phyloP scores from a whole-genome alignment of 208 protist species.

The Trypanosoma lewisi region DNA sequence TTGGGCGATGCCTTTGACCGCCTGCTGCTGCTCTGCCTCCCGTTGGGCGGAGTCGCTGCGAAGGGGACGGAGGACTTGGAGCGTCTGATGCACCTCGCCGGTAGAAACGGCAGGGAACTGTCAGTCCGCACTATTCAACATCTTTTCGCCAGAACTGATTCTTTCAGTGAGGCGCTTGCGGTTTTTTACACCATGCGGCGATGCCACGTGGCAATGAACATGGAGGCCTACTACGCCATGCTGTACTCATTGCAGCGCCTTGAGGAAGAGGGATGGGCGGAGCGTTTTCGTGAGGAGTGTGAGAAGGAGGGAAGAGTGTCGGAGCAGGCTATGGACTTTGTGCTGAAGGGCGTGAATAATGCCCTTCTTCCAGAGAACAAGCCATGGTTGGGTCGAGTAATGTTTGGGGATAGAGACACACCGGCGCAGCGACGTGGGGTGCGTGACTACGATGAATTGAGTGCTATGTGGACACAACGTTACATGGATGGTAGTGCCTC shows the following conservation, averaged over 20 bases:
- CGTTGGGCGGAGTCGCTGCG: slow-evolving; percentile 30
- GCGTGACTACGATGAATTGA: slow-evolving; percentile 62
- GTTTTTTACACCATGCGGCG: slow-evolving; percentile 85
- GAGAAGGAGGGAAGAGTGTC: slow-evolving; percentile 35
- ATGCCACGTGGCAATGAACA: slow-evolving; percentile 85
- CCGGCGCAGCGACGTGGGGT: slow-evolving; percentile 38
- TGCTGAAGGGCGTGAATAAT: slow-evolving; percentile 75
- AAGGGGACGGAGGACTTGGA: slow-evolving; percentile 53
- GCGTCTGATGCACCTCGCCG: slow-evolving; percentile 52
- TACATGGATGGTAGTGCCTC: slow-evolving; percentile 44
- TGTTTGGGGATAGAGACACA: slow-evolving; percentile 77
- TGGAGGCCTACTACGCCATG: slow-evolving; percentile 91
- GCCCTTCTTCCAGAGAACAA: slow-evolving; percentile 89
- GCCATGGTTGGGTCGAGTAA: slow-evolving; percentile 85
- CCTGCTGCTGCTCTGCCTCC: slow-evolving; percentile 79
- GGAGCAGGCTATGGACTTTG: slow-evolving; percentile 88
- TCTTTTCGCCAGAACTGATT: slow-evolving; percentile 73
- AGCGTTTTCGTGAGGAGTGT: slow-evolving; percentile 73
- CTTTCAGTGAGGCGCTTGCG: slow-evolving; percentile 77
- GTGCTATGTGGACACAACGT: slow-evolving; percentile 68
- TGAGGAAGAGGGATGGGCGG: slow-evolving; percentile 86
- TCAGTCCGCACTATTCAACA: slow-evolving; percentile 85
- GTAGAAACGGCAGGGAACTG: slow-evolving; percentile 62
- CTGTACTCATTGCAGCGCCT: slow-evolving; percentile 88
- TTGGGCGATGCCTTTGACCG: slow-evolving; percentile 86